Evolutionary conservation across 805 yeast genomes (phyloP).

Genomic region (Schwanniomyces polymorphus): DNA sequence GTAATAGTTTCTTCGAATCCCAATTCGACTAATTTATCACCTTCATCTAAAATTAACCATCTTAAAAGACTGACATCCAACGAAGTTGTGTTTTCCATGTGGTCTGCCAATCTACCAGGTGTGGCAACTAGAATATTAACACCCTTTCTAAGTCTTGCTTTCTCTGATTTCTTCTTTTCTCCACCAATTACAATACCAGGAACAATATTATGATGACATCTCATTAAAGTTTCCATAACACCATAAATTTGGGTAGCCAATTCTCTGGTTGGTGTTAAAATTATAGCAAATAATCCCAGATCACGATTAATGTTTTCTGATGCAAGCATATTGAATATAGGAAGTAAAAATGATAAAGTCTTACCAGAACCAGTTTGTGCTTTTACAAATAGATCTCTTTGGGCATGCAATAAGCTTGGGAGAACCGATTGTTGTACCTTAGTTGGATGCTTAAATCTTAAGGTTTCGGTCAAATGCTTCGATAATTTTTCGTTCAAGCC

Average conservation of each 20-base stretch:
- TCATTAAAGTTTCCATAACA: constrained; percentile 70
- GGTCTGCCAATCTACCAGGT: constrained; percentile 95
- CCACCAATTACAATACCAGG: constrained; percentile 98
- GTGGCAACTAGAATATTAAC: constrained; percentile 95
- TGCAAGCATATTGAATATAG: constrained; percentile 75
- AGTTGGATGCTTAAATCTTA: constrained; percentile 71
- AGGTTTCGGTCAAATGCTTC: constrained; percentile 53
- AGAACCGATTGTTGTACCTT: constrained; percentile 80
- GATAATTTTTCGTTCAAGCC: constrained; percentile 61
- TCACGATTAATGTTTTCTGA: constrained; percentile 54
- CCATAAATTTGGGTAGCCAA: constrained; percentile 86
- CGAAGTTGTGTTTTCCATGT: constrained; percentile 82
- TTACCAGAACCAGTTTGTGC: constrained; percentile 99
- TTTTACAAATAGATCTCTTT: constrained; percentile 77
- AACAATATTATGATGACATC: constrained; percentile 83
- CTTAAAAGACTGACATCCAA: constrained; percentile 73
- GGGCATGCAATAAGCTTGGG: constrained; percentile 45
- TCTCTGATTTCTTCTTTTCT: constrained; percentile 94
- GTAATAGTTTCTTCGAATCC: constrained; percentile 95
- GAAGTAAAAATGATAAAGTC: constrained; percentile 83
- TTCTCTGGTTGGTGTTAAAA: constrained; percentile 93
- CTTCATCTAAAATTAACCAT: constrained; percentile 94
- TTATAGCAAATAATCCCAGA: constrained; percentile 85
- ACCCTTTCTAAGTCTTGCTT: constrained; percentile 93
- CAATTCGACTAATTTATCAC: constrained; percentile 91